Percentiles rank a stretch among this genome's conserved stretches.
phyloP scores from a whole-genome alignment of 2,329 filamentous ascomycete genomes.

The Venturia aucupariae region DNA sequence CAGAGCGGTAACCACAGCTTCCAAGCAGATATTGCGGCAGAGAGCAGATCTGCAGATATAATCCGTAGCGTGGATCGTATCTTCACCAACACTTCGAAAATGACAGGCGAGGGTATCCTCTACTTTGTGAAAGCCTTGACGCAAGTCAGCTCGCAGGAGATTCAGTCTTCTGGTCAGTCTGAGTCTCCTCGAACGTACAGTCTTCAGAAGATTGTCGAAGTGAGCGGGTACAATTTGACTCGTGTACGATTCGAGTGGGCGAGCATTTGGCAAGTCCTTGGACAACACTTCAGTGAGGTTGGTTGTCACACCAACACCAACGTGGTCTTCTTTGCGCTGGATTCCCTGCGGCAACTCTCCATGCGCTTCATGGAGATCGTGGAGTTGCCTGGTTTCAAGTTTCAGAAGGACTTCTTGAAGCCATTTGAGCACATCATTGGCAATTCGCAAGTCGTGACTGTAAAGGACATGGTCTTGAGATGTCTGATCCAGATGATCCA shows the following conservation, averaged over 20 bases:
- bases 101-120: slow-evolving; percentile 89
- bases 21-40: slow-evolving; percentile 75
- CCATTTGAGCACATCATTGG: slow-evolving; percentile 96
- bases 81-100: slow-evolving; percentile 89
- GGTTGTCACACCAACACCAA: slow-evolving; percentile 94
- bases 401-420: slow-evolving; percentile 98
- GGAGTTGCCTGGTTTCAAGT: slow-evolving; percentile 96
- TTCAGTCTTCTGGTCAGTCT: slow-evolving; percentile 91
- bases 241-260: slow-evolving; percentile 98
- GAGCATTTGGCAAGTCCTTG: slow-evolving; percentile 94
- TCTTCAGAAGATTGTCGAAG: slow-evolving; percentile 95
- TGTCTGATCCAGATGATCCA: slow-evolving; percentile 99
- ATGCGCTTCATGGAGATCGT: slow-evolving; percentile 99
- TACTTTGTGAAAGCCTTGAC: slow-evolving; percentile 88
- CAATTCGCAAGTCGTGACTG: slow-evolving; percentile 80
- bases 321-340: slow-evolving; percentile 94
- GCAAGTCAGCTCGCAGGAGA: slow-evolving; percentile 98
- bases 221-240: slow-evolving; percentile 99
- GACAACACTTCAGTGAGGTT: slow-evolving; percentile 95
- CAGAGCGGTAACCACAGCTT: slow-evolving; percentile 42
- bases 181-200: slow-evolving; percentile 95
- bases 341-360: slow-evolving; percentile 87
- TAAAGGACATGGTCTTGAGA: slow-evolving; percentile 94
- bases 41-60: slow-evolving; percentile 87
- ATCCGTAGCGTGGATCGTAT: slow-evolving; percentile 90